Evolutionary conservation across 768 basidiomycete genomes (phyloP), one percentile per base, ranked within the genome.

Genomic region (Naematelia aurantialba): DNA sequence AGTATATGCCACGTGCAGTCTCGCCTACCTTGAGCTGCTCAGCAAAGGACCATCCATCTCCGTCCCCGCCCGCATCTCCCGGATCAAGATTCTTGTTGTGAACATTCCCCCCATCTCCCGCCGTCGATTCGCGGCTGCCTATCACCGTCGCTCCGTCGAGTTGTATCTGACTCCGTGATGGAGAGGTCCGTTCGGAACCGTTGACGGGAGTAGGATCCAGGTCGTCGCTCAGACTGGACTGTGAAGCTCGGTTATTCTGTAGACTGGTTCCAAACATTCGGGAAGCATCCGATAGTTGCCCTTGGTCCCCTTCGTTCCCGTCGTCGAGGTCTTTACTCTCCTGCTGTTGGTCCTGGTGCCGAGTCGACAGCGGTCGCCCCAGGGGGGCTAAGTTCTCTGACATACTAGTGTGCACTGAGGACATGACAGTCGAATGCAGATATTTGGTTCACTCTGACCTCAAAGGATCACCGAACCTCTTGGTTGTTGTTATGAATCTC

Each of bases 11-110:
- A n/a, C 25, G 8, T 5, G 12, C 11, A 47, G 14, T 45, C 14
- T 22, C 2, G 46, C 57, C 24, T 22, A 59, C 57, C 57, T 59
- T 59, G 3, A 59, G 27, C n/a, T 53, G 57, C 4, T 13, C 21
- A 10, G 27, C 57, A 34, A 52, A 59, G 8, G 34, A 39, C 34
- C 34, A 48, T 48, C 46, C 46, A 48, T 19, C 46, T 48, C n/a
- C n/a, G n/a, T 48, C 34, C 34, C 17, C 34, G 8, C 17, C 34
- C 34, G 17, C 8, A 17, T 39, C 34, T 39, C 34, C 34, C 8
- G 34, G 17, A 8, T 39, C 17, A 8, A 17, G 8, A 8, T 17
- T 17, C 17, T 39, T 39, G 34, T 17, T 39, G 34, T 39, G 8
- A 8, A 17, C 8, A 39, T 39, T 17, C 17, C 17, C 8, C 34